Evolutionary conservation across 176 grass and related monocot genomes (phyloP), one percentile per base, ranked within the genome.

Genomic region (Phragmites australis): DNA sequence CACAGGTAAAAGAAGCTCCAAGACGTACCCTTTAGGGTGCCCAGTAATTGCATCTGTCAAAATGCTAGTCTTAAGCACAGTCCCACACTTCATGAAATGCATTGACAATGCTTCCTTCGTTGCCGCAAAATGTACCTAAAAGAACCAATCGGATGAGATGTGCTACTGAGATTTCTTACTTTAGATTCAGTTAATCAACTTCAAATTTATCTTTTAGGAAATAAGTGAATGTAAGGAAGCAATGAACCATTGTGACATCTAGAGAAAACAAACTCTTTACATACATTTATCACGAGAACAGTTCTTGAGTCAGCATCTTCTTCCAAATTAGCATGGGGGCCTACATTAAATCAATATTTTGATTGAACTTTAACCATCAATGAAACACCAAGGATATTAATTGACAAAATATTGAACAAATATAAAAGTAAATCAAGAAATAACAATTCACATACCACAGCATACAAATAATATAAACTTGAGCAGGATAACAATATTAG

Each of bases 91-190:
- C 39, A 82, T 72, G 77, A 97, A 97, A 92, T 92, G 80, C 37
- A 71, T 62, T 64, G 85, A 69, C 51, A 97, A 84, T 77, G 89
- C 85, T 92, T 97, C 94, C 72, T 86, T 94, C 11, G 84, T 83
- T 75, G 94, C 87, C 43, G 87, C 94, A 94, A 97, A 97, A 82
- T 97, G 94, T 50, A 97, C 91, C 91, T 97, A 85, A 50, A 56
- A 78, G 37, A 79, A 60, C 68, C 39, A 85, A 21, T 34, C 48
- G 68, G 52, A 68, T 15, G 26, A 53, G 29, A 66, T 72, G 74
- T 47, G 13, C 42, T 53, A n/a, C 25, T 60, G 3, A 32, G 77
- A 66, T 71, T 55, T 76, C 17, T 26, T 32, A 37, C 27, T 55
- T 55, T 68, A 29, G 6, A 52, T 23, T 74, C 23, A 34, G 13